Evolutionary conservation across 2,329 filamentous ascomycete genomes (phyloP).

Genomic region (Plenodomus lindquistii): DNA sequence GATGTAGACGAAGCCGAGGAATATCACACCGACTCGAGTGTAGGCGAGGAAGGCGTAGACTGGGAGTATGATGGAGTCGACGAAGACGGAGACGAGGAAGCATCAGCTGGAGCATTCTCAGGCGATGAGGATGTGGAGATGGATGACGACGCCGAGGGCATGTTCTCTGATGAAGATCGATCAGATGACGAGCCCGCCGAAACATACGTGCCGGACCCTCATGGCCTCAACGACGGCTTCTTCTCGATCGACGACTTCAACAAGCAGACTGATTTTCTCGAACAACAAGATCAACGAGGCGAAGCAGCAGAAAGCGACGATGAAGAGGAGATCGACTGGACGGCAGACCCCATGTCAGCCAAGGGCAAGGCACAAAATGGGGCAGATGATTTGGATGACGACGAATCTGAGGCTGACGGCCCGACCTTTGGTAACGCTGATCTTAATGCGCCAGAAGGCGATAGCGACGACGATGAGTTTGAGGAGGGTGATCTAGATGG

Average conservation of each 20-base stretch:
- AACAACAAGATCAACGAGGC: conserved; percentile 79
- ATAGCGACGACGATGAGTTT: conserved; percentile 65
- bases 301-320: conserved; percentile 75
- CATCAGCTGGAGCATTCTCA: conserved; percentile 33
- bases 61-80: conserved; percentile 40
- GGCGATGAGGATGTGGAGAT: conserved; percentile 36
- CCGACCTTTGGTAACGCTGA: conserved; percentile 83
- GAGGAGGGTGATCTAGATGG: conserved; percentile 60
- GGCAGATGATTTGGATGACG: conserved; percentile 52
- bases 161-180: conserved; percentile 47
- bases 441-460: conserved; percentile 72
- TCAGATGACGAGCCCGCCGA: conserved; percentile 51
- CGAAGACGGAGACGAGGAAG: conserved; percentile 32
- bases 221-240: conserved; percentile 94
- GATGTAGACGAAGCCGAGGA: conserved; percentile 38
- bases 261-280: conserved; percentile 85
- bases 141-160: conserved; percentile 38
- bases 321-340: conserved; percentile 87
- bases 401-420: conserved; percentile 71
- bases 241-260: conserved; percentile 99
- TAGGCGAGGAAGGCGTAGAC: conserved; percentile 41
- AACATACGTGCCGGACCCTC: conserved; percentile 70
- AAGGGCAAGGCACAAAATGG: conserved; percentile 25
- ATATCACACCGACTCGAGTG: conserved; percentile 28
- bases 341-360: conserved; percentile 68